These are phyloP conservation scores for Fraxinus americana DNA, from an alignment of 257 asterid species.

Conservation along the genomic window DNA sequence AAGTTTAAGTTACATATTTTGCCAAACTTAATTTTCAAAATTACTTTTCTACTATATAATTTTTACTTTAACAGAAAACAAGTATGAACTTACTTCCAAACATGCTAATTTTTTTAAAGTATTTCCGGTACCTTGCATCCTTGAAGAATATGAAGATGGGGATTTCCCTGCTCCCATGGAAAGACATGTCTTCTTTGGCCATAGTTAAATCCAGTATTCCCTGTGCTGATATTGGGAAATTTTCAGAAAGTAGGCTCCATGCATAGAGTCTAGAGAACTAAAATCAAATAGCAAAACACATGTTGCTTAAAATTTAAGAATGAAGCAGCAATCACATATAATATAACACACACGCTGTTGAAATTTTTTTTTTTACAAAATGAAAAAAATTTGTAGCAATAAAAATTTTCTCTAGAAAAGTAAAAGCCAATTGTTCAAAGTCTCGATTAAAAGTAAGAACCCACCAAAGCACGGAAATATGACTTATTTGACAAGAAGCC, in stretches of 20 bases:
- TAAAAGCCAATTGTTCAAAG: neutral
- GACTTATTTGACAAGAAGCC: neutral
- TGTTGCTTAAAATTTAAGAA: neutral
- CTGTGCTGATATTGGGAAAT: neutral
- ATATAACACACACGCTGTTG: neutral
- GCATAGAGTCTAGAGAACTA: neutral
- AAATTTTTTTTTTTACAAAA: neutral
- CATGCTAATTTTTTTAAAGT: neutral
- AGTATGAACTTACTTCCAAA: neutral
- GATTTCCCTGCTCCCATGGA: neutral
- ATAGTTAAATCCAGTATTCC: conserved; percentile 1
- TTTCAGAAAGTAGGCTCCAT: neutral
- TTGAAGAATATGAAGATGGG: conserved; percentile 3
- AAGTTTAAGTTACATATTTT: neutral
- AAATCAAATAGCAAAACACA: neutral
- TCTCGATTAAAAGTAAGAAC: neutral
- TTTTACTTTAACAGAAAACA: neutral
- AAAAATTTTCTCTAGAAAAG: neutral
- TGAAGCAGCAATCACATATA: neutral
- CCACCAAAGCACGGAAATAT: neutral
- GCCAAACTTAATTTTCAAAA: neutral
- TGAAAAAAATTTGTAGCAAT: neutral
- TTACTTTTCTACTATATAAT: neutral
- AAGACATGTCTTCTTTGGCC: neutral
- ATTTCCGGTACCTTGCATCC: neutral